phyloP scores from a whole-genome alignment of 202 grass and related monocot species.

The Digitaria exilis region DNA sequence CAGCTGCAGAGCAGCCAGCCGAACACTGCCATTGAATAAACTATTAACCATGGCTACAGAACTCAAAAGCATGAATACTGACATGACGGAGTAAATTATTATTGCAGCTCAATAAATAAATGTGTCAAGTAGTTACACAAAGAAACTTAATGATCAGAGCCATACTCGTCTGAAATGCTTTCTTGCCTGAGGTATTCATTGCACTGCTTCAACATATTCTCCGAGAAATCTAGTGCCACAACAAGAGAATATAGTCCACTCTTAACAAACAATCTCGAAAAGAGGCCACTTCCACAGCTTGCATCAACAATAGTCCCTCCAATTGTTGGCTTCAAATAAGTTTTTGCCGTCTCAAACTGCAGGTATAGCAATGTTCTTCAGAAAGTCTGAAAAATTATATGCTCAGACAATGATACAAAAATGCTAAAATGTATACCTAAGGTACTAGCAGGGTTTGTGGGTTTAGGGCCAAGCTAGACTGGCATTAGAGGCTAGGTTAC shows the following conservation, averaged over 20 bases:
- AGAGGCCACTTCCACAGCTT: conserved; percentile 92
- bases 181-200: conserved; percentile 67
- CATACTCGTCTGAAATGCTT: conserved; percentile 77
- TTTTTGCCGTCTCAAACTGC: conserved; percentile 85
- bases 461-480: conserved; percentile 5
- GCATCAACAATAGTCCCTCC: conserved; percentile 91
- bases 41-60: background rate
- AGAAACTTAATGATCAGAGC: conserved; percentile 12
- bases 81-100: background rate
- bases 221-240: conserved; percentile 84
- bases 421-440: conserved; percentile 9
- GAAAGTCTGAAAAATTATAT: conserved; percentile 12
- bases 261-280: conserved; percentile 86
- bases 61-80: background rate
- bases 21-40: no score
- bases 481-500: background rate
- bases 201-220: conserved; percentile 95
- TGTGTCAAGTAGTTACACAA: background rate
- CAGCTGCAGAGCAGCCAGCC: no score
- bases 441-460: background rate
- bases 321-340: conserved; percentile 60
- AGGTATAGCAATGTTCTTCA: conserved; percentile 35
- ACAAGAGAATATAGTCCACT: conserved; percentile 77
- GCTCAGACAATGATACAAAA: conserved; percentile 5
- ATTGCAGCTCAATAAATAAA: background rate